These are phyloP conservation scores for Polygonum aviculare DNA, from an alignment of 148 eudicot species.

Conservation along the genomic window DNA sequence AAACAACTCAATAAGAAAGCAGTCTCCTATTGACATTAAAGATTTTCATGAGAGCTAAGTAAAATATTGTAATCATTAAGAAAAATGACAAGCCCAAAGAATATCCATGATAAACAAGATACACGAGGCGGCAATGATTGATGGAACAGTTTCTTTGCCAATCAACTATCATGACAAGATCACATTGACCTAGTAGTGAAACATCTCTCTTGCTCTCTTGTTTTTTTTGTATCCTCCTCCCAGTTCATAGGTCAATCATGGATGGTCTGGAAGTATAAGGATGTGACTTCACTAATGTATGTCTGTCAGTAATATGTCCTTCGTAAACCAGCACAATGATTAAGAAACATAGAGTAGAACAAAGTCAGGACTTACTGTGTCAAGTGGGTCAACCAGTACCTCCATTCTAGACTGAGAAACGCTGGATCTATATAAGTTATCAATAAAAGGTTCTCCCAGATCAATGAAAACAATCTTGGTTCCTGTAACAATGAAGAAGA, in stretches of 20 bases:
- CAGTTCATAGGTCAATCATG: not conserved
- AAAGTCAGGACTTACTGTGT: slow-evolving; percentile 46
- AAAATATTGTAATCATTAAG: not conserved
- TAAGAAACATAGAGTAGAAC: not conserved
- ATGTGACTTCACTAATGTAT: not conserved
- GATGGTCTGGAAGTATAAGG: not conserved
- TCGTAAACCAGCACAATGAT: not conserved
- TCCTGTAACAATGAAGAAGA: slow-evolving; percentile 39
- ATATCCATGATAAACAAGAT: not conserved
- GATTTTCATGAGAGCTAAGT: not conserved
- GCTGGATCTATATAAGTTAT: slow-evolving; percentile 77
- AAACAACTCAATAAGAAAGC: not conserved
- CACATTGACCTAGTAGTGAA: not conserved
- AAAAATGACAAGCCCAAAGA: not conserved
- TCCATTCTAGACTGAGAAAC: slow-evolving; percentile 86
- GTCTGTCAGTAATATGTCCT: not conserved
- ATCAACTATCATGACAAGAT: not conserved
- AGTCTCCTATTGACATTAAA: not conserved
- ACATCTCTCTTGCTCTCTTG: not conserved
- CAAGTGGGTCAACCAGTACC: slow-evolving; percentile 76
- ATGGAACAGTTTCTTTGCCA: not conserved
- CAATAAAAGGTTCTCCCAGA: slow-evolving; percentile 85
- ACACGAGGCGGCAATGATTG: not conserved
- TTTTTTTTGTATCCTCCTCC: not conserved
- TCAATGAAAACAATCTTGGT: slow-evolving; percentile 93